Evolutionary conservation across 768 basidiomycete genomes (phyloP).

Genomic region (Leccinum uliginosum): DNA sequence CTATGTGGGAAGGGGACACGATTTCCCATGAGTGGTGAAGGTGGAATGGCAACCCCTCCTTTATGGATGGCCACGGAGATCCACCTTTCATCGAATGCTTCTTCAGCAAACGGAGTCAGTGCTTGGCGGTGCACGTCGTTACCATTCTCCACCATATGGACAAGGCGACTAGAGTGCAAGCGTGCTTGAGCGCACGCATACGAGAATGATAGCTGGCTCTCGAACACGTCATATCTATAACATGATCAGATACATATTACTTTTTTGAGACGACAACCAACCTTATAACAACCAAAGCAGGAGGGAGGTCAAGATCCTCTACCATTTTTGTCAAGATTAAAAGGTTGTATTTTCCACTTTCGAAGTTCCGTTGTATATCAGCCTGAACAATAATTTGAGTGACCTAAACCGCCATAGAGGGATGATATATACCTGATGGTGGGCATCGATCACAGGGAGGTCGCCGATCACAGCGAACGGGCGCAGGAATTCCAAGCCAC

Average conservation of each 20-base stretch:
- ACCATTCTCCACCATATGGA: slow-evolving; percentile 60
- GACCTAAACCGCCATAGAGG: neutral
- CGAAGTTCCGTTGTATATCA: slow-evolving; percentile 47
- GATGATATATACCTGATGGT: slow-evolving; percentile 30
- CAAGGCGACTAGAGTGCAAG: slow-evolving; percentile 46
- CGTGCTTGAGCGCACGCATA: slow-evolving; percentile 46
- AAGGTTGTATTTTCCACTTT: slow-evolving; percentile 56
- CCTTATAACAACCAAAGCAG: slow-evolving; percentile 59
- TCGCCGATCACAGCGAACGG: slow-evolving; percentile 45
- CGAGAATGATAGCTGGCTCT: slow-evolving; percentile 59
- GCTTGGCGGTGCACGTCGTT: slow-evolving; percentile 53
- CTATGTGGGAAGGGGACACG: slow-evolving; percentile 43
- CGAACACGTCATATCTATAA: slow-evolving; percentile 40
- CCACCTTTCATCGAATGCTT: slow-evolving; percentile 47
- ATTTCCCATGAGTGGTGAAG: slow-evolving; percentile 37
- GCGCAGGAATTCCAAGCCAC: slow-evolving; percentile 48
- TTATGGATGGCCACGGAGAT: slow-evolving; percentile 38
- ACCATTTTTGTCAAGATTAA: slow-evolving; percentile 55
- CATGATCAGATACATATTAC: slow-evolving; percentile 8
- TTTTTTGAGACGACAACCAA: slow-evolving; percentile 26
- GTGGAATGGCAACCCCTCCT: slow-evolving; percentile 39
- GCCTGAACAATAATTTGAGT: slow-evolving; percentile 31
- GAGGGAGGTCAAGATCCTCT: slow-evolving; percentile 59
- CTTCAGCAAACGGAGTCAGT: slow-evolving; percentile 40
- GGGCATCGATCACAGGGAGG: slow-evolving; percentile 28